Conservation (phyloP, 257 asterid genomes). For the Voacanga thouarsii region DNA sequence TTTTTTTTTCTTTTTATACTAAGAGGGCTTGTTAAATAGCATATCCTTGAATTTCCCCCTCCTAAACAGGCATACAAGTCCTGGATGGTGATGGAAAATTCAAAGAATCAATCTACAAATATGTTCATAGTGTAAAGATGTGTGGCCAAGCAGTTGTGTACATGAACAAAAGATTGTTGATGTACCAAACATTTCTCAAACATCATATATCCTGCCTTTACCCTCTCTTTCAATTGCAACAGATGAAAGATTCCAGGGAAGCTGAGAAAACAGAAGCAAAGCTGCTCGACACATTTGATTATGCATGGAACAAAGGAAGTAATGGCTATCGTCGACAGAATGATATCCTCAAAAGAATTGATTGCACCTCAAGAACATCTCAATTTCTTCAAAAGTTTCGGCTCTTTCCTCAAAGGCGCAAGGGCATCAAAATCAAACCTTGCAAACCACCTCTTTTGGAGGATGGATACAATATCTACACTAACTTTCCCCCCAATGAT, state of each 20-base stretch:
- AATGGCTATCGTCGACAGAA: constrained; percentile 71
- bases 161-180: background rate
- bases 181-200: background rate
- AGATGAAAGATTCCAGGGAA: constrained; percentile 68
- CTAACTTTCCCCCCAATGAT: constrained; percentile 19
- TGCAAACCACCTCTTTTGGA: constrained; percentile 28
- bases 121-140: background rate
- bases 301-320: constrained; percentile 88
- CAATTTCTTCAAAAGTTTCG: constrained; percentile 43
- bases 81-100: background rate
- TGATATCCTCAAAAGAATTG: constrained; percentile 49
- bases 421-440: constrained; percentile 57
- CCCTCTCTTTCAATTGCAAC: constrained; percentile 17
- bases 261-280: constrained; percentile 78
- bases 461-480: constrained; percentile 26
- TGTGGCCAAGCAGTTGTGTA: background rate
- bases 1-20: too few species aligned
- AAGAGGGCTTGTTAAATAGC: background rate
- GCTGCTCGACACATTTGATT: constrained; percentile 75
- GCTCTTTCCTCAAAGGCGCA: constrained; percentile 41
- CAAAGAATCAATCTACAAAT: background rate
- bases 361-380: constrained; percentile 33
- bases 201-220: constrained; percentile 3
- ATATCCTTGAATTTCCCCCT: background rate
- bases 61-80: background rate